Conservation (phyloP, 108 stramenopile genomes). For the Ochromonas danica region DNA sequence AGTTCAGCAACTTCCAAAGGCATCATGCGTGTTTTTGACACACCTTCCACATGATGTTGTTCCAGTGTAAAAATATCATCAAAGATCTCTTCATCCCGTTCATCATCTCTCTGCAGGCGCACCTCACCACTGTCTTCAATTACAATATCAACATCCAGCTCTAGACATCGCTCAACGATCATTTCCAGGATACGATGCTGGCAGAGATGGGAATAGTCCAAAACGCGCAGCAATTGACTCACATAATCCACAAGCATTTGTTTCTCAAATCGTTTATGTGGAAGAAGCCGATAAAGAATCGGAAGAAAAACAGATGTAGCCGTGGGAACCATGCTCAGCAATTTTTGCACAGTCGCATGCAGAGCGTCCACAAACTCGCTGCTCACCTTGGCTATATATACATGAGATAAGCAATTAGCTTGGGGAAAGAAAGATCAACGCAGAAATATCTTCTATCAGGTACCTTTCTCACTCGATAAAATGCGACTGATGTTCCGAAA, state of each 20-base stretch:
- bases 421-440: neutral
- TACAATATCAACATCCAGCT: conserved; percentile 95
- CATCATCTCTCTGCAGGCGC: conserved; percentile 2
- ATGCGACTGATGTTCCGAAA: neutral
- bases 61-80: neutral
- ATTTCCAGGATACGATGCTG: conserved; percentile 60
- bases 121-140: conserved; percentile 80
- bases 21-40: neutral
- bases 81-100: conserved; percentile 50
- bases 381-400: neutral
- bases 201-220: conserved; percentile 45
- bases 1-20: conserved; percentile 48
- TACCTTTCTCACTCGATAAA: neutral
- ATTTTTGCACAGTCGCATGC: neutral
- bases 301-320: neutral
- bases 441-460: neutral
- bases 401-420: neutral
- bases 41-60: conserved; percentile 1
- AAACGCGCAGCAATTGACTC: conserved; percentile 48
- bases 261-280: neutral
- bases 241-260: conserved; percentile 50
- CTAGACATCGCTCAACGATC: conserved; percentile 78
- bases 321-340: neutral
- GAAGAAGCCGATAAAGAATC: neutral
- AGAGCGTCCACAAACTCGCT: neutral